A percentile compares a stretch with the other conserved stretches of the same genome.
phyloP scores from a whole-genome alignment of 1,139 yeast species.

The Magnusiomyces ingens region DNA sequence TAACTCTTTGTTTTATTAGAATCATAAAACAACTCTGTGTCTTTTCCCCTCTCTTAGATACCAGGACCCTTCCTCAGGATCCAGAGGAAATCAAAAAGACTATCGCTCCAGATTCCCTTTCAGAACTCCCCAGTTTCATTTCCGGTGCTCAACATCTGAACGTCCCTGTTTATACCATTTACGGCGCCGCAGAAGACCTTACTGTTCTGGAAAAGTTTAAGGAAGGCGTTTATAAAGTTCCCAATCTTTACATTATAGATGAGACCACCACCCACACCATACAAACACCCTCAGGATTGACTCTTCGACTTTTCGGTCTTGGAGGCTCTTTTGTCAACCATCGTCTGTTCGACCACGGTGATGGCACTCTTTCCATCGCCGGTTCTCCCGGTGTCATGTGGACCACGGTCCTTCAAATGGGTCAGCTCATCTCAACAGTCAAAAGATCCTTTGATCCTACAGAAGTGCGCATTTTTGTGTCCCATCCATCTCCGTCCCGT shows the following conservation, averaged over 20 bases:
- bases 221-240: conserved; percentile 45
- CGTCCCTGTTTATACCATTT: conserved; percentile 69
- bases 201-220: conserved; percentile 56
- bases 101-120: conserved; percentile 37
- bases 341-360: conserved; percentile 63
- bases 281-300: conserved; percentile 38
- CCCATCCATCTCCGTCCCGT: conserved; percentile 62
- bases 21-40: conserved; percentile 57
- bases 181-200: conserved; percentile 73
- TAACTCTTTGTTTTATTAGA: conserved; percentile 13
- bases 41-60: conserved; percentile 53
- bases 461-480: conserved; percentile 55
- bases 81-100: conserved; percentile 38
- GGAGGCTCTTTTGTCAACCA: conserved; percentile 69
- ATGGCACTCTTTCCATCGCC: conserved; percentile 40
- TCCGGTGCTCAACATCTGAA: conserved; percentile 42
- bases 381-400: conserved; percentile 74
- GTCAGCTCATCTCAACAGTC: conserved; percentile 50
- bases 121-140: conserved; percentile 50
- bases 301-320: conserved; percentile 55
- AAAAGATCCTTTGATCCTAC: conserved; percentile 35
- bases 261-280: conserved; percentile 40
- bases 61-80: conserved; percentile 37
- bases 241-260: conserved; percentile 56
- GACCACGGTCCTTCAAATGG: conserved; percentile 66